Base-by-base conservation (phyloP, 352 stramenopile genomes). In the Phytophthora fragariaefolia region DNA sequence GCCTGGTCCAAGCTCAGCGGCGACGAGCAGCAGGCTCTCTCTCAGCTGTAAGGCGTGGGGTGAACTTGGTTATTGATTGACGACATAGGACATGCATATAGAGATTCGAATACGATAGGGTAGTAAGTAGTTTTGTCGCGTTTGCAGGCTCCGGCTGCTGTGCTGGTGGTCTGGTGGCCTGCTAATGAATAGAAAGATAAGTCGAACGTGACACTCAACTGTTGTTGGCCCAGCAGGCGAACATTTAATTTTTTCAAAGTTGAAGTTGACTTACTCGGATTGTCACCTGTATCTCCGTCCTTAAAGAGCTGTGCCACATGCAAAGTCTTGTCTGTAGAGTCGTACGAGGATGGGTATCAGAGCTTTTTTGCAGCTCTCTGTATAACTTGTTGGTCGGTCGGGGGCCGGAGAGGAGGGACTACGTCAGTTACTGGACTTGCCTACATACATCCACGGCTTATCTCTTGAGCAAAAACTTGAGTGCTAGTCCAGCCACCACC, bases 401-500 rank as follows among this genome's bases (percentile, higher is more conserved):
- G 58, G 58, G 52, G 56, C 55, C 47, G 49, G 45, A 48, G 47
- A 58, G 23, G 20, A 46, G 51, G 22, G 51, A 28, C 27, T 24
- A 45, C 38, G 18, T 51, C 40, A 67, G 42, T 62, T 64, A 57
- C 54, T 64, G 49, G 38, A 58, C 46, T 28, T 55, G 54, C 23
- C 40, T 48, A 52, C 58, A 49, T 28, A 32, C 24, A 46, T 66
- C 49, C 27, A 24, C 27, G 8, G n/a, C 55, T 90, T 79, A 93
- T 77, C 80, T 74, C 60, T 88, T 88, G 46, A 93, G 66, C 58
- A 93, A 71, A 63, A 93, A 65, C 68, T 88, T 90, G 30, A 93
- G 72, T 53, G 80, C 85, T 32, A 93, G 76, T 22, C 85, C 85
- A 7, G 83, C 83, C 20, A 93, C 81, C 3, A 93, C 83, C 43